Base-by-base conservation (phyloP, 2,329 filamentous ascomycete genomes). In the Tolypocladium nubicola region DNA sequence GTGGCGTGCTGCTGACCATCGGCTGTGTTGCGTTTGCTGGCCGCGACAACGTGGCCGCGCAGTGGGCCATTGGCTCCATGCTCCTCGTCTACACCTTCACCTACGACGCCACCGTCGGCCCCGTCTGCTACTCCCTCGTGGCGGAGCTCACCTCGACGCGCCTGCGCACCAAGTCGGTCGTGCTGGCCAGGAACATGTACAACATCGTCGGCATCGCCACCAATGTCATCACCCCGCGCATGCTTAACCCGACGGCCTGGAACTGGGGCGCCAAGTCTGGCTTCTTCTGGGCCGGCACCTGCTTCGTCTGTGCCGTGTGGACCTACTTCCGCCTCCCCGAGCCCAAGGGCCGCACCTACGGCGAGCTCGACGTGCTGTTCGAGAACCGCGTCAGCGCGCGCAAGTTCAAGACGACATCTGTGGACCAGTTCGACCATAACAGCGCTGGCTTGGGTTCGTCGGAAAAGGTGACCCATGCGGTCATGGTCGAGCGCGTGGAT, bases 91-190 rank as follows among this genome's bases (percentile, higher is more conserved):
- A 76, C 66, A 76, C 74, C 23, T 73, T 77, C 37, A 70, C 75
- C 53, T 75, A 74, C 56, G 67, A 74, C 58, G 65, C 64, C 43
- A 73, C 72, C 6, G 68, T 75, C 33, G 72, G 72, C 0, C 72
- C 61, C 41, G 89, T 96, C 33, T 91, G 88, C 73, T 96, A 94
- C 73, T 93, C 89, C 0, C 80, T 96, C 39, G 90, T 96, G 5
- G 82, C 76, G 1, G 76, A 79, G 63, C 60, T 78, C 3, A 70
- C 72, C 0, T 76, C 75, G 0, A 77, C 75, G 4, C 75, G 76
- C 43, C 70, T 79, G 23, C 71, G 76, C 52, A 75, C 73, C 53
- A 76, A 78, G 65, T 75, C 75, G 0, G 72, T 78, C 21, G 75
- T 76, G 14, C 64, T 79, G 21, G 75, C 73, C 1, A 69, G 76